Evolutionary conservation across 202 grass and related monocot species (phyloP), one percentile per base, ranked within the genome.

Genomic region (Eragrostis tef): DNA sequence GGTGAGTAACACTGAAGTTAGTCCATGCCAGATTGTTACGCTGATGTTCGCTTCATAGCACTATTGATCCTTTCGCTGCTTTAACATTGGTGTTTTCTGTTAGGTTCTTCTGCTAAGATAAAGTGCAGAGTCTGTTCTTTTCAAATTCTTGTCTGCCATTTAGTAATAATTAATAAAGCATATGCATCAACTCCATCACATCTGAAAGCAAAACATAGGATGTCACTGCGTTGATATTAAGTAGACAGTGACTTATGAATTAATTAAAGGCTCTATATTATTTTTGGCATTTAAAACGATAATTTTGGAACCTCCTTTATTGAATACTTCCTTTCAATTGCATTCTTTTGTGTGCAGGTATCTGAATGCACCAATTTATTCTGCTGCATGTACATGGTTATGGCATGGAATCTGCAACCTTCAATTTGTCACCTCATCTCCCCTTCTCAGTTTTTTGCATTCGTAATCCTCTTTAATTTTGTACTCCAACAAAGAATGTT

Each of bases 1-100:
- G 94, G 94, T 87, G 24, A 81, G 67, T 52, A 53, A 58, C 52
- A 46, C 3, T 68, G 17, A 54, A 79, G 15, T 46, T 42, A 73
- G 27, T 67, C 50, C 9, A 70, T 31, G 64, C 72, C 42, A 47
- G 49, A 77, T 62, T 80, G 12, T 81, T 72, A 82, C 47, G 73
- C 70, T 51, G 50, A 45, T 76, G 75, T 22, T 56, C 8, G 21
- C 45, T 75, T 80, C 44, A 59, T 29, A 63, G 47, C 56, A 58
- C 17, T 60, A 71, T 19, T 41, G 45, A 82, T 78, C 62, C 19
- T 81, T 81, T 58, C 26, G 76, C 52, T 75, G 45, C 16, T 17
- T 36, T 5, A 31, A 31, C 29, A 70, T 78, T 61, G 22, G 29
- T 67, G 27, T 53, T 29, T 73, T 67, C 26, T 73, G 50, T 67